Evolutionary conservation across 2,329 filamentous ascomycete genomes (phyloP).

Genomic region (Aspergillus clavatus): DNA sequence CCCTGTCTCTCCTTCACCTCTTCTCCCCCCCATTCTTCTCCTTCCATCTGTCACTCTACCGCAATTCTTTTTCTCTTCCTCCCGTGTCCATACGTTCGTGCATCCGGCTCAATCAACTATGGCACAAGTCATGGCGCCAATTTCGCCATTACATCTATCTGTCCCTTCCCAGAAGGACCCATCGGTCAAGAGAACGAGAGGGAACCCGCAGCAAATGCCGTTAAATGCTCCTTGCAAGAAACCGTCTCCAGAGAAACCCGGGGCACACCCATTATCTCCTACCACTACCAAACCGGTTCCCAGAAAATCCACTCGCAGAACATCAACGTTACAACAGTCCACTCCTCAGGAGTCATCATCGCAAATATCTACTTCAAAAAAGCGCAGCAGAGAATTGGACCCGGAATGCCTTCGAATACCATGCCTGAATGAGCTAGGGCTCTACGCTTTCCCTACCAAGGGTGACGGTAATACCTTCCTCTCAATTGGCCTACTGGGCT

Average conservation of each 20-base stretch:
- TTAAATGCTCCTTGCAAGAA: neutral
- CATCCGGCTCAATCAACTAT: neutral
- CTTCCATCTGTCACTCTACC: conserved; percentile 17
- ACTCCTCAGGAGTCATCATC: conserved; percentile 6
- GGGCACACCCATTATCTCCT: neutral
- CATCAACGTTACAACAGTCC: neutral
- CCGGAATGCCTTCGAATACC: conserved; percentile 35
- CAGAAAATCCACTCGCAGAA: neutral
- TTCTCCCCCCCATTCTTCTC: conserved; percentile 10
- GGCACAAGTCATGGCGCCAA: neutral
- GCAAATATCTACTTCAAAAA: conserved; percentile 6
- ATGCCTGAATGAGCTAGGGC: conserved; percentile 49
- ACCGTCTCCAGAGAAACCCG: neutral
- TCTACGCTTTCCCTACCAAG: conserved; percentile 56
- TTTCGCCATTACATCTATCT: neutral
- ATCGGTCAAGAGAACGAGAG: neutral
- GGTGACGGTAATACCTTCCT: conserved; percentile 54
- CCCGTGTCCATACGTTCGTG: neutral
- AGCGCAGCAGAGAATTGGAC: conserved; percentile 17
- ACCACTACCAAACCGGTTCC: neutral
- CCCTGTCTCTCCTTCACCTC: conserved; percentile 9
- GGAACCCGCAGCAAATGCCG: neutral
- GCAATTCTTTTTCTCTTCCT: conserved; percentile 2
- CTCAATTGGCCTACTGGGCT: conserved; percentile 12
- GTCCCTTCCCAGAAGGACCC: neutral